Evolutionary conservation across 805 yeast genomes (phyloP), one percentile per base, ranked within the genome.

Genomic region (Suhomyces sp.): DNA sequence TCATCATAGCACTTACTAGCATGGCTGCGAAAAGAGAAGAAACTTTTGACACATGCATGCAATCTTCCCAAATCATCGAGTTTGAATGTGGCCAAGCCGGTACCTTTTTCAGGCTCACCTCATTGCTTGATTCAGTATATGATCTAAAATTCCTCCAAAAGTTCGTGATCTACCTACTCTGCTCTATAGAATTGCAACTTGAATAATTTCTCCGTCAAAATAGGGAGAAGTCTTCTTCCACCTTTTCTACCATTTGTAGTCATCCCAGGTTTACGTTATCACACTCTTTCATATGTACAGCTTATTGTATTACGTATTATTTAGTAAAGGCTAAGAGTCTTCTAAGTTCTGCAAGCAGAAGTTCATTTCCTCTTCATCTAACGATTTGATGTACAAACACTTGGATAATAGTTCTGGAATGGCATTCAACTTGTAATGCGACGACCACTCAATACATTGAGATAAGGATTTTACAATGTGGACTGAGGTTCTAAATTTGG

Each of bases 391-490:
- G 68, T 91, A 91, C 33, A 91, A 78, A 68, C 97, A 92, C 64
- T 86, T 89, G 50, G 96, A 85, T 55, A 93, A 65, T 20, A 91
- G 65, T 47, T 89, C 92, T 10, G 81, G 78, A 48, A 87, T 76
- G 2, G 75, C 68, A 46, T 75, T 66, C 48, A 87, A 71, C 12
- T 74, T 62, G 72, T 90, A 92, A 53, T 86, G 76, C 45, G 77
- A 77, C 0, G 96, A 83, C 91, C 97, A 89, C 61, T 89, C 96
- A 47, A 92, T 89, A 60, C 87, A 82, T 62, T 87, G 88, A 37
- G 90, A 79, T 51, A 92, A 78, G 8, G 85, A 82, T 64, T 87
- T 86, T 35, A 89, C 89, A 46, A 90, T 84, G 54, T 82, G 81
- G 4, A 96, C 90, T 7, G 89, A 79, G 3, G 86, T 83, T 54